A percentile compares a stretch with the other conserved stretches of the same genome.
phyloP scores from a whole-genome alignment of 2,329 filamentous ascomycete genomes.

The Cercospora berteroae region DNA sequence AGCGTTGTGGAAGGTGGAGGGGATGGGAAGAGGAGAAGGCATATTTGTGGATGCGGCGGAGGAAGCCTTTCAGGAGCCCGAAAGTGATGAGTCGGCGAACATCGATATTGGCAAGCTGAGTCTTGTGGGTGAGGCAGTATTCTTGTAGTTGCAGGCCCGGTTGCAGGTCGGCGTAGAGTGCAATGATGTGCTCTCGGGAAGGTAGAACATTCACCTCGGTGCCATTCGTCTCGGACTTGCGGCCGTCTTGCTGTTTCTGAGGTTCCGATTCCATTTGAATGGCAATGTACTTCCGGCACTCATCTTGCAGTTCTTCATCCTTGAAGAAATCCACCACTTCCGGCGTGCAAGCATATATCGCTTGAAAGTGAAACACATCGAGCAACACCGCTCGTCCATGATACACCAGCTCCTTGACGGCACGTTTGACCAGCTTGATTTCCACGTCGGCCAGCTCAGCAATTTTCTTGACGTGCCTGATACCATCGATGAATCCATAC shows the following conservation, averaged over 20 bases:
- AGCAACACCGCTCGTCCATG: constrained; percentile 88
- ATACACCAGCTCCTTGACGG: constrained; percentile 84
- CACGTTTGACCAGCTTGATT: constrained; percentile 78
- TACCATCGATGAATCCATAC: constrained; percentile 82
- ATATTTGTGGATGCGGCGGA: constrained; percentile 89
- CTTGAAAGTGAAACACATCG: constrained; percentile 91
- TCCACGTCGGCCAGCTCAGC: constrained; percentile 82
- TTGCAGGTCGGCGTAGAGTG: constrained; percentile 80
- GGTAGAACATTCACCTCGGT: constrained; percentile 4
- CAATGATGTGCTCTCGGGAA: constrained; percentile 56
- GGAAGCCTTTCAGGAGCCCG: constrained; percentile 88
- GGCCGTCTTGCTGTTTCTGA: constrained; percentile 1
- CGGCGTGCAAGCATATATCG: constrained; percentile 81
- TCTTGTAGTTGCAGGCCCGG: constrained; percentile 82
- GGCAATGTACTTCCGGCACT: constrained; percentile 83
- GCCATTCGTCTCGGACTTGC: constrained; percentile 6
- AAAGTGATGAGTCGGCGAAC: constrained; percentile 91
- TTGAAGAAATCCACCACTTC: constrained; percentile 76
- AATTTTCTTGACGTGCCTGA: constrained; percentile 85
- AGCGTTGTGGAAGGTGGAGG: constrained; percentile 5
- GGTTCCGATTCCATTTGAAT: constrained; percentile 31
- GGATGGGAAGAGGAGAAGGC: constrained; percentile 42
- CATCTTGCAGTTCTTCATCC: constrained; percentile 74
- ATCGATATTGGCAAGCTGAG: constrained; percentile 73
- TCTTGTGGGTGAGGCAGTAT: constrained; percentile 76